Evolutionary conservation across 2,329 filamentous ascomycete species (phyloP).

Genomic region (Plectosphaerella cucumerina): DNA sequence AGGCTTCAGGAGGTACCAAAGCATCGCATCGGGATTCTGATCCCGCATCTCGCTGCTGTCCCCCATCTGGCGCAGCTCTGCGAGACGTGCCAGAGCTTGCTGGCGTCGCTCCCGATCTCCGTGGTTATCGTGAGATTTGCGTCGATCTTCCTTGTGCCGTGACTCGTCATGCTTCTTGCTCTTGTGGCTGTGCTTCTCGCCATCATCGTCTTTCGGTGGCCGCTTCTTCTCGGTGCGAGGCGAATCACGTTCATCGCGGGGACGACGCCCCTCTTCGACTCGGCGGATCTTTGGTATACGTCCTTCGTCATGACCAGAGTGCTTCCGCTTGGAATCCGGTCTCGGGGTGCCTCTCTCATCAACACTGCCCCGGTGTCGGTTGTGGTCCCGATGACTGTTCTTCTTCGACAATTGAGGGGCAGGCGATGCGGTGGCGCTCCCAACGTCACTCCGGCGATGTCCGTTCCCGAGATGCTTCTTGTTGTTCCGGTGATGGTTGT

Average conservation of each 20-base stretch:
- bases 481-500: constrained; percentile 93
- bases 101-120: constrained; percentile 29
- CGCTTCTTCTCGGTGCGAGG: constrained; percentile 22
- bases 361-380: constrained; percentile 44
- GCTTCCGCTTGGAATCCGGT: constrained; percentile 58
- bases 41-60: constrained; percentile 46
- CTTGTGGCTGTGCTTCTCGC: constrained; percentile 20
- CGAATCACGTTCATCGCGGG: constrained; percentile 30
- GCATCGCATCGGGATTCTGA: constrained; percentile 40
- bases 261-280: constrained; percentile 33
- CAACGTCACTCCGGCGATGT: constrained; percentile 53
- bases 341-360: constrained; percentile 48
- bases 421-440: constrained; percentile 67
- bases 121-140: constrained; percentile 15
- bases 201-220: constrained; percentile 21
- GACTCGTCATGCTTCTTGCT: constrained; percentile 30
- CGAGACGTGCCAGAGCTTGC: constrained; percentile 34
- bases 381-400: constrained; percentile 41
- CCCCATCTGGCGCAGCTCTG: constrained; percentile 39
- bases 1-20: constrained; percentile 50
- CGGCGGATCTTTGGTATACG: constrained; percentile 39
- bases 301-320: constrained; percentile 43
- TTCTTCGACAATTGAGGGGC: constrained; percentile 53
- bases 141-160: constrained; percentile 23
- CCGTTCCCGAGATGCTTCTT: constrained; percentile 67